Base-by-base conservation (phyloP, 495 filamentous ascomycete species). In the Sphaerosporella brunnea region DNA sequence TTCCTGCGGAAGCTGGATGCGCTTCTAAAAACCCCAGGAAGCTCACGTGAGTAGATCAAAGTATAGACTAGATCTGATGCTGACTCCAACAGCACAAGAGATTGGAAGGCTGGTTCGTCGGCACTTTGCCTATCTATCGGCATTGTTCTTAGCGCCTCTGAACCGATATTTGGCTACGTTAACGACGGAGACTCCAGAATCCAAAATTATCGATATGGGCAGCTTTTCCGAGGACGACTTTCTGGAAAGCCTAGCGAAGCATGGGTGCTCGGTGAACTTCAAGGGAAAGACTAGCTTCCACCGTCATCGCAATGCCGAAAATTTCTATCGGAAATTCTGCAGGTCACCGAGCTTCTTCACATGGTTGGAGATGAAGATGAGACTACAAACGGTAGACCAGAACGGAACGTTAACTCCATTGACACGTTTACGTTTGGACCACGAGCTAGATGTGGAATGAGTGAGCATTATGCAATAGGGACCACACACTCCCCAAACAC, bases 311-410 rank as follows among this genome's bases (percentile, higher is more conserved):
- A 40, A 49, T 11, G 53, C 58, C 4, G 58, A 61, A 52, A 39
- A 50, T n/a, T 61, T 61, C 50, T 61, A 61, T 26, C 49, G 57
- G n/a, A 56, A 51, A 36, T 61, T 61, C 34, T 57, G 49, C 19
- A 47, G 57, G 15, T 62, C 53, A 26, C 58, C 53, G 18, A 47
- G 53, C 10, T 61, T 61, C 30, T 60, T 56, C 36, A 60, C 50
- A 21, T 61, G 58, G 58, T 26, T 61, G 25, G 58, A 60, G 45
- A 61, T 61, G 58, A 61, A 60, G 34, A 52, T 61, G 15, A 60
- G 43, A 21, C 20, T 46, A 36, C 43, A 46, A 36, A 46, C 11
- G 15, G 43, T 21, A 32, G 28, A 32, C 13, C 28, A 32, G 13
- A 32, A 13, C 13, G 28, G 28, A 32, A 13, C 7, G 28, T 5